Base-by-base conservation (phyloP, 352 stramenopile species). In the Globisporangium splendens region DNA sequence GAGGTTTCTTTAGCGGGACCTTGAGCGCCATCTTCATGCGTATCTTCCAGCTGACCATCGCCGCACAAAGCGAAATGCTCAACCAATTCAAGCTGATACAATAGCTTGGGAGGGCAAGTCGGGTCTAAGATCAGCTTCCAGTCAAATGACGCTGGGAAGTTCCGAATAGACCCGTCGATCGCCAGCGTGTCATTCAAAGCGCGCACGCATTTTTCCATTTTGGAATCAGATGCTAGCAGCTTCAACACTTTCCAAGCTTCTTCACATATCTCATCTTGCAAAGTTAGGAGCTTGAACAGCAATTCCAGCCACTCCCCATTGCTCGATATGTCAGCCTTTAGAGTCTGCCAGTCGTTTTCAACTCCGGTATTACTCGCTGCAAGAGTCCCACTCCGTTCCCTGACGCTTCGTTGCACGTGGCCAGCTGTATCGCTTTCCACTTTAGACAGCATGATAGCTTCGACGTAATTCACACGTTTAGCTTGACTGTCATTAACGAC, bases 221-320 rank as follows among this genome's bases (percentile, higher is more conserved):
- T 42, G 8, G 72, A 63, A 61, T 91, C 74, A 18, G 75, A 77
- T 31, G 73, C 70, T 13, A 95, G 60, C 31, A 92, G 61, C 49
- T 88, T 93, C 14, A 95, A 48, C 18, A 93, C 65, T 54, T 89
- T 89, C 77, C 77, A 89, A 11, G 77, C 79, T 68, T 89, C 84
- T 61, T 91, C 84, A 48, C 72, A 76, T 18, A 89, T 76, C 33
- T 66, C 70, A 31, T 72, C 65, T 4, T 62, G 62, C 28, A 75
- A 75, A 3, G 73, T 71, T 12, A 92, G 61, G 46, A 89, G 56
- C 2, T 73, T 55, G 53, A 89, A 86, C 5, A 93, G 21, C 22
- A 81, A 59, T 31, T 54, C 39, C 42, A 84, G 20, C 60, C 68
- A 79, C 0, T 53, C 69, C 22, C 73, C 61, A 43, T 72, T 86